Evolutionary conservation across 768 basidiomycete genomes (phyloP), one percentile per base, ranked within the genome.

Genomic region (Dentipellis sp.): DNA sequence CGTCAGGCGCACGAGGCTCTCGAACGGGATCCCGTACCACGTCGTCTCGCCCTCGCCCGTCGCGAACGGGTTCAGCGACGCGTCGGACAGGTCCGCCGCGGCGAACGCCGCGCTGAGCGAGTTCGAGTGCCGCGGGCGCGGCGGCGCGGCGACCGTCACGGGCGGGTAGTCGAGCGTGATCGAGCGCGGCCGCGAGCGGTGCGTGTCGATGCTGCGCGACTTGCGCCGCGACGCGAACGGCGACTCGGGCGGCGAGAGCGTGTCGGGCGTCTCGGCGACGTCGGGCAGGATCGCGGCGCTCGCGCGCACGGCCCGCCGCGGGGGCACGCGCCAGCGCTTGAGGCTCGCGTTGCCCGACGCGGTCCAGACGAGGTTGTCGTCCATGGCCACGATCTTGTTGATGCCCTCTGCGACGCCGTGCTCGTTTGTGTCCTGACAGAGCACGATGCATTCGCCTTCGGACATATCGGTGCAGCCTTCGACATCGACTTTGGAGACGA

Each of bases 401-500:
- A 98, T 83, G 8, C 88, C 88, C 42, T 85, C 89, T 1, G 69
- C 69, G 0, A 75, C 62, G 5, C 64, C 68, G 9, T 67, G 64
- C 7, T 78, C 77, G 19, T 74, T 64, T n/a, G 75, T 64, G 63
- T 84, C 85, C 66, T 84, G 83, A 57, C 88, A 91, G 29, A 99
- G 73, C 11, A 95, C 74, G 39, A 90, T 73, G 65, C 95, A 98
- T 68, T 93, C 89, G 34, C 91, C 97, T 48, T 97, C 92, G 1
- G 86, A 81, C 23, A 95, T 77, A 55, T 94, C 89, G 12, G 77
- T 70, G 58, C 83, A 87, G 39, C 80, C 83, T 63, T 94, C 91
- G 2, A 95, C 81, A 62, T 99, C 97, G n/a, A 94, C 86, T 60
- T 84, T 84, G 67, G 91, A 92, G 7, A 98, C 83, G 56, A 85